Evolutionary conservation across 2,329 filamentous ascomycete genomes (phyloP).

Genomic region (Phialophora tarda): DNA sequence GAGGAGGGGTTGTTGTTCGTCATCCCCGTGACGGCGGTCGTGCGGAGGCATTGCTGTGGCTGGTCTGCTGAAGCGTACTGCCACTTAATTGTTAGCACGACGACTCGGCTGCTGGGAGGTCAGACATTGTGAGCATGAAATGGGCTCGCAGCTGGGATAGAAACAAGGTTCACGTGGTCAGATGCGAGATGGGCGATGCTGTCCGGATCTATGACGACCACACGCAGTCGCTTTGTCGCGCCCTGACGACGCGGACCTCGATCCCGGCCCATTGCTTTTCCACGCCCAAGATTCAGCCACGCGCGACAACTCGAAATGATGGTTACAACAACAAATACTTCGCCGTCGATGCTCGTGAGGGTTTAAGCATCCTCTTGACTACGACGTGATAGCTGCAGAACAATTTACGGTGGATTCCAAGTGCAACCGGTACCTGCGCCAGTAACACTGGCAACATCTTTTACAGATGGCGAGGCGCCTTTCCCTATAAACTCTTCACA

Average conservation of each 20-base stretch:
- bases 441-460: neutral
- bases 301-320: neutral
- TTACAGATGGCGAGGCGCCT: neutral
- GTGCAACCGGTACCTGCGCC: neutral
- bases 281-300: neutral
- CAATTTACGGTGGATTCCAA: neutral
- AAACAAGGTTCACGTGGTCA: neutral
- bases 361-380: neutral
- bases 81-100: constrained; percentile 1
- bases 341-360: too few relatives aligned
- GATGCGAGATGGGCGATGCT: neutral
- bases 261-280: constrained; percentile 2
- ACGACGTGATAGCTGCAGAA: neutral
- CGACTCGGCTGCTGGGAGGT: neutral
- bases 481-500: neutral
- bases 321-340: neutral
- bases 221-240: neutral
- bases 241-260: neutral
- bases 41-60: constrained; percentile 3
- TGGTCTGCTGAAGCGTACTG: neutral
- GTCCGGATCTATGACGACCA: neutral
- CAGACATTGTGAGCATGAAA: neutral
- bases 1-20: constrained; percentile 32
- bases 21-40: neutral
- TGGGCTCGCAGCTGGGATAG: neutral